These are phyloP conservation scores for Drechslerella stenobrocha DNA, from an alignment of 2,329 filamentous ascomycete genomes.

Conservation along the genomic window DNA sequence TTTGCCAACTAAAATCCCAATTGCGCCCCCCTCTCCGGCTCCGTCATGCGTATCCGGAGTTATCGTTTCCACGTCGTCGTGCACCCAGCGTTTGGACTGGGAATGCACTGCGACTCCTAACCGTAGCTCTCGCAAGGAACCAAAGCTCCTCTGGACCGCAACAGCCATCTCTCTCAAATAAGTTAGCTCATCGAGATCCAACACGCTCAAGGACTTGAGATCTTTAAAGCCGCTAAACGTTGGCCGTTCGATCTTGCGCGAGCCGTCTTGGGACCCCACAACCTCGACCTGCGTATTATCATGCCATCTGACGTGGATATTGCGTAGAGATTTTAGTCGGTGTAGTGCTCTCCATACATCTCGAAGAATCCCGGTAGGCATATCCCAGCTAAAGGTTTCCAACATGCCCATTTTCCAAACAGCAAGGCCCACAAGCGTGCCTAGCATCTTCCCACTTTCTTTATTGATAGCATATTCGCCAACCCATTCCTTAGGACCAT, in stretches of 20 bases:
- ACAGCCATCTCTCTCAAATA: slow-evolving; percentile 82
- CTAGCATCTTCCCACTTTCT: slow-evolving; percentile 85
- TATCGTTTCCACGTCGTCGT: slow-evolving; percentile 46
- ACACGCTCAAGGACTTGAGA: slow-evolving; percentile 72
- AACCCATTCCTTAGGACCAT: slow-evolving; percentile 76
- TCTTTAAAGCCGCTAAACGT: slow-evolving; percentile 77
- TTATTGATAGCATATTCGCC: slow-evolving; percentile 80
- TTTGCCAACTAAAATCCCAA: slow-evolving; percentile 70
- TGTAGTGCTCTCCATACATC: slow-evolving; percentile 77
- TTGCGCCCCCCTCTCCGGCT: slow-evolving; percentile 64
- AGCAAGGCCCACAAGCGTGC: slow-evolving; percentile 75
- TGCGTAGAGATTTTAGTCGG: slow-evolving; percentile 67
- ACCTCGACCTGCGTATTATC: slow-evolving; percentile 65
- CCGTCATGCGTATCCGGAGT: slow-evolving; percentile 45
- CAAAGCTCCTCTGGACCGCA: slow-evolving; percentile 71
- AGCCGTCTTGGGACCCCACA: slow-evolving; percentile 58
- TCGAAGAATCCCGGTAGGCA: slow-evolving; percentile 79
- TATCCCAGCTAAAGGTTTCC: slow-evolving; percentile 83
- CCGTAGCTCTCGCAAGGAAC: slow-evolving; percentile 69
- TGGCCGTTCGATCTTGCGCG: slow-evolving; percentile 71
- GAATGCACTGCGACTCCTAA: slow-evolving; percentile 69
- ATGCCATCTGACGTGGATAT: slow-evolving; percentile 81
- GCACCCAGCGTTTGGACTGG: slow-evolving; percentile 50
- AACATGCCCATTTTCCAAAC: slow-evolving; percentile 80
- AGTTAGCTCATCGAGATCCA: slow-evolving; percentile 79